phyloP scores from a whole-genome alignment of 352 stramenopile genomes.

The Phytophthora meadii region DNA sequence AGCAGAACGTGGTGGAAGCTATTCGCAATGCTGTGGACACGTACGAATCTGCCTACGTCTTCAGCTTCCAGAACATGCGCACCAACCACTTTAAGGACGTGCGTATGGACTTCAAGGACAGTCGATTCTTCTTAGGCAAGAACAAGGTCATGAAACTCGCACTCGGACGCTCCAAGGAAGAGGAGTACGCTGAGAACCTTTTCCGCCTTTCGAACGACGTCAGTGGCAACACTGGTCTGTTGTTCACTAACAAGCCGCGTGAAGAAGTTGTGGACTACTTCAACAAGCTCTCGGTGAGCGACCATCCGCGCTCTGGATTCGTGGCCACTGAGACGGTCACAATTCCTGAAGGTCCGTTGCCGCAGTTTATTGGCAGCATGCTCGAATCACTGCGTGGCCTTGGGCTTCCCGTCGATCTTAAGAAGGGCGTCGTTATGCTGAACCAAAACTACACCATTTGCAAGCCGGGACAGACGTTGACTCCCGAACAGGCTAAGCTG shows the following conservation, averaged over 20 bases:
- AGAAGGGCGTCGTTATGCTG: constrained; percentile 95
- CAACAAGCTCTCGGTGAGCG: constrained; percentile 86
- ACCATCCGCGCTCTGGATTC: constrained; percentile 95
- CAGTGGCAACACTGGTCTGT: constrained; percentile 93
- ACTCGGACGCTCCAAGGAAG: constrained; percentile 93
- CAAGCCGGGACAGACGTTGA: constrained; percentile 94
- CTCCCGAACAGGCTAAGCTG: constrained; percentile 96
- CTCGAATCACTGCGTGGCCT: constrained; percentile 96
- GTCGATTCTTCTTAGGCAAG: constrained; percentile 97
- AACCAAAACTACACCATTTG: constrained; percentile 94
- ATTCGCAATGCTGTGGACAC: constrained; percentile 94
- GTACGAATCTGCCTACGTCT: constrained; percentile 95
- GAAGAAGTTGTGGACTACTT: constrained; percentile 95
- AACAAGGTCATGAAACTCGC: constrained; percentile 99
- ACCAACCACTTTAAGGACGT: constrained; percentile 99
- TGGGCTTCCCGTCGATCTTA: constrained; percentile 96
- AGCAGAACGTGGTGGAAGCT: constrained; percentile 94
- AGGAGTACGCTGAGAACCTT: constrained; percentile 97
- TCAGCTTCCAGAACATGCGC: constrained; percentile 99
- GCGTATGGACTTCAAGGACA: constrained; percentile 95
- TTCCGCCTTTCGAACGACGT: constrained; percentile 91
- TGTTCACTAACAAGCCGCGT: constrained; percentile 94
- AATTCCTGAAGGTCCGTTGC: constrained; percentile 89
- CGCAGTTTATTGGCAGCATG: constrained; percentile 96
- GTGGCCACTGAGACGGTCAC: constrained; percentile 90